Conservation (phyloP, 768 basidiomycete species). For the Dictyophora rubrovolvata region DNA sequence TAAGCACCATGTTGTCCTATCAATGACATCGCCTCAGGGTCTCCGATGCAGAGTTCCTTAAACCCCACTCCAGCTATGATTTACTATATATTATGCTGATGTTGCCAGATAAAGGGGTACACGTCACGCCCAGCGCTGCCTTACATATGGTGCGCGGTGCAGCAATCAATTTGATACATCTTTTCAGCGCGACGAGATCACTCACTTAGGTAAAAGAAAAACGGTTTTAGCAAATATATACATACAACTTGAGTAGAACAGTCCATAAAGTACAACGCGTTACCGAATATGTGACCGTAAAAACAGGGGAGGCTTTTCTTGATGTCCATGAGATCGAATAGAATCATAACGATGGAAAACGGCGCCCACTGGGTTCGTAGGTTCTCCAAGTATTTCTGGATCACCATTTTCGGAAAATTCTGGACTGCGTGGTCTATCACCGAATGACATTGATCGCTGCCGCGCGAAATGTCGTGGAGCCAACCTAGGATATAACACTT, state of each 20-base stretch:
- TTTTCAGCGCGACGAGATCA: no score
- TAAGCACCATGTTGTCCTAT: no score
- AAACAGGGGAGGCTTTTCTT: neutral
- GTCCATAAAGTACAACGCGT: neutral
- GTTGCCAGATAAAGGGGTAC: no score
- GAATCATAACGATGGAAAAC: neutral
- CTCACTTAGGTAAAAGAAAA: no score
- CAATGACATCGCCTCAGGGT: no score
- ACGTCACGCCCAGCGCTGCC: no score
- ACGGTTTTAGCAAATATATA: neutral
- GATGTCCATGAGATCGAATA: neutral
- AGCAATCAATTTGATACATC: no score
- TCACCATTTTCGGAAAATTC: neutral
- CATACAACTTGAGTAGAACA: neutral
- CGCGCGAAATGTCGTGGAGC: neutral
- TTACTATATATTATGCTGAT: no score
- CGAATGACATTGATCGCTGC: neutral
- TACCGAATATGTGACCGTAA: neutral
- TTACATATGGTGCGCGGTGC: no score
- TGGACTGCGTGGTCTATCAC: neutral
- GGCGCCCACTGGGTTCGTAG: neutral
- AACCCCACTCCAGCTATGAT: no score
- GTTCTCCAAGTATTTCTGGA: neutral
- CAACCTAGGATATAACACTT: neutral
- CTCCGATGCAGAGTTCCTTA: no score